A percentile compares a stretch with the other conserved stretches of the same genome.
Conservation (phyloP, 495 filamentous ascomycete genomes). For the Aspergillus egyptiacus region DNA sequence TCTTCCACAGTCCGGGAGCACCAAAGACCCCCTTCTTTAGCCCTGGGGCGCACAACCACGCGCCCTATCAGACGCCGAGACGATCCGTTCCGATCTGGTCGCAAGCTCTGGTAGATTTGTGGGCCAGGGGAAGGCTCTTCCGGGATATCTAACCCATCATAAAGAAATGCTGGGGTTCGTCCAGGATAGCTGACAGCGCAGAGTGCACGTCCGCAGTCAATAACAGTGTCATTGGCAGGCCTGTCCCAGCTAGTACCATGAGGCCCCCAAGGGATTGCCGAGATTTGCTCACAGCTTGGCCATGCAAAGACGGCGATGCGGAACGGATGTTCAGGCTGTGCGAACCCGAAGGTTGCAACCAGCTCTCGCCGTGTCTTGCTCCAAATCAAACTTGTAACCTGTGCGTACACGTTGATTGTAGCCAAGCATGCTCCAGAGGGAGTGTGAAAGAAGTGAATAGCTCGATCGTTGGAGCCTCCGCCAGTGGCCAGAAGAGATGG, state of each 20-base stretch:
- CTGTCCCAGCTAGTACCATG: conserved; percentile 76
- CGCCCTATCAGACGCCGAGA: neutral
- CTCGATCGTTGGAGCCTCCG: conserved; percentile 87
- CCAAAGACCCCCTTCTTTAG: conserved; percentile 48
- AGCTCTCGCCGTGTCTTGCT: conserved; percentile 80
- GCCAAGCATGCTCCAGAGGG: conserved; percentile 78
- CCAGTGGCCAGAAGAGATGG: conserved; percentile 82
- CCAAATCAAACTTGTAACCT: conserved; percentile 93
- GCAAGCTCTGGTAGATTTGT: neutral
- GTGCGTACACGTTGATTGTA: conserved; percentile 86
- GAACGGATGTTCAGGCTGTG: conserved; percentile 86
- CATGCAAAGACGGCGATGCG: conserved; percentile 93
- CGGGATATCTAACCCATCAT: conserved; percentile 2
- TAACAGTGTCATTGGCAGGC: conserved; percentile 14
- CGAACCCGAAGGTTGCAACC: conserved; percentile 87
- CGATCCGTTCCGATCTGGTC: neutral
- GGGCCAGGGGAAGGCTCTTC: conserved; percentile 10
- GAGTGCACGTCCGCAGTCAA: conserved; percentile 38
- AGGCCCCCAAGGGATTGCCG: conserved; percentile 81
- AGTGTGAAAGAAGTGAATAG: conserved; percentile 94
- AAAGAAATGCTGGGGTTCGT: conserved; percentile 21
- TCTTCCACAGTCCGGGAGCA: conserved; percentile 61
- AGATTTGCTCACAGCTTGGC: conserved; percentile 86
- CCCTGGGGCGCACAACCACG: conserved; percentile 28
- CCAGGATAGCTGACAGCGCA: conserved; percentile 47